Percentiles rank a stretch among this genome's conserved stretches.
Evolutionary conservation across 2,329 filamentous ascomycete genomes (phyloP).

Genomic region (Zymoseptoria pseudotritici): DNA sequence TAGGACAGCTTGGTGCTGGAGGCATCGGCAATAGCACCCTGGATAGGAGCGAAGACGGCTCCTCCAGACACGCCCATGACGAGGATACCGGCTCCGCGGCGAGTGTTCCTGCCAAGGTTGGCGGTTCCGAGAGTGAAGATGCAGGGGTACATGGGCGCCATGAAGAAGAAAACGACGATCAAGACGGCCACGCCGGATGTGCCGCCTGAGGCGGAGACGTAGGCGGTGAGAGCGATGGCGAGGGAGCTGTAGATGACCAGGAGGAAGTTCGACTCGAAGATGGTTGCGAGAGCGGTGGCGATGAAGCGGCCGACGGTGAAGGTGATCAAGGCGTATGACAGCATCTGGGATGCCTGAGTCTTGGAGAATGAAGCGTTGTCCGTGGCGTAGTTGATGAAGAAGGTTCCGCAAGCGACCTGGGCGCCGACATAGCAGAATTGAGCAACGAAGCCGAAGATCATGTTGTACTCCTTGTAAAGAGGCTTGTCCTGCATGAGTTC

Average conservation of each 20-base stretch:
- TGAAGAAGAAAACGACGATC: constrained; percentile 34
- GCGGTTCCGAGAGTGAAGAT: constrained; percentile 36
- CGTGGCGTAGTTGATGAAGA: constrained; percentile 37
- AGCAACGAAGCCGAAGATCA: constrained; percentile 33
- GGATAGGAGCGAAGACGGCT: constrained; percentile 31
- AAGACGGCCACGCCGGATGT: constrained; percentile 28
- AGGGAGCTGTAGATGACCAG: constrained; percentile 27
- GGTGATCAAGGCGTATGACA: constrained; percentile 30
- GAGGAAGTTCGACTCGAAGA: constrained; percentile 31
- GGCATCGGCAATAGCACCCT: constrained; percentile 34
- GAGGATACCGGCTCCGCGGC: constrained; percentile 35
- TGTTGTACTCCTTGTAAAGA: constrained; percentile 35
- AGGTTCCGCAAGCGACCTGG: constrained; percentile 31
- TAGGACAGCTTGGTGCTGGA: constrained; percentile 37
- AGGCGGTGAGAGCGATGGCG: constrained; percentile 31
- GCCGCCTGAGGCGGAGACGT: constrained; percentile 27
- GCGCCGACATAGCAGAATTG: constrained; percentile 31
- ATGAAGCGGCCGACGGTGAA: constrained; percentile 36
- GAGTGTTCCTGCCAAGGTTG: constrained; percentile 34
- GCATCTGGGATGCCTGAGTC: constrained; percentile 29
- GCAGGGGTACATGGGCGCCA: constrained; percentile 33
- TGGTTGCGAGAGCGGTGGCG: constrained; percentile 28
- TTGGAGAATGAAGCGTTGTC: constrained; percentile 26
- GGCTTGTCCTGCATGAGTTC: constrained; percentile 27
- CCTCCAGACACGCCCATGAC: constrained; percentile 33